Conservation (phyloP, 352 stramenopile genomes). For the Phytopythium helicoides region DNA sequence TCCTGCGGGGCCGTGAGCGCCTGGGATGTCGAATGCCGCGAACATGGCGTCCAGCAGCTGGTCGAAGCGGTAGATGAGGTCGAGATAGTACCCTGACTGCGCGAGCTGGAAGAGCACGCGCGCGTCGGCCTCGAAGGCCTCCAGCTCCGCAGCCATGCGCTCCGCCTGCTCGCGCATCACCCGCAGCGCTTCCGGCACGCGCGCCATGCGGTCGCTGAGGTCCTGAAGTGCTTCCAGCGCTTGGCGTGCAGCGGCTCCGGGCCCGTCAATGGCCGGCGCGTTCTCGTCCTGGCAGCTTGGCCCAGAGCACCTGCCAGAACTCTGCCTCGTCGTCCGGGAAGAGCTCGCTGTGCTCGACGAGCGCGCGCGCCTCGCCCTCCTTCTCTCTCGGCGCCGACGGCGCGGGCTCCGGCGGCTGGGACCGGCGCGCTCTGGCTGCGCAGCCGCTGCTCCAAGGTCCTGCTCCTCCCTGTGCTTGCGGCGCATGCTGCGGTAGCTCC, state of each 20-base stretch:
- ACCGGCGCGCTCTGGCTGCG: neutral
- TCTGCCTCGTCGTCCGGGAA: slow-evolving; percentile 1
- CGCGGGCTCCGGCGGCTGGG: neutral
- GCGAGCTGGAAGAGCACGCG: slow-evolving; percentile 2
- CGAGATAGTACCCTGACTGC: slow-evolving; percentile 4
- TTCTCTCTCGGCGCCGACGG: too few relatives aligned
- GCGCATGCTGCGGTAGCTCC: slow-evolving; percentile 4
- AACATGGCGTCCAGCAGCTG: slow-evolving; percentile 5
- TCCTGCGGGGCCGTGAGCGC: slow-evolving; percentile 1
- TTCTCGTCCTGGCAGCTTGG: neutral
- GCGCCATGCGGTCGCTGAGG: neutral
- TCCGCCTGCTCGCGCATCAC: neutral
- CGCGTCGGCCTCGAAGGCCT: neutral
- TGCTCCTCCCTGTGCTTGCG: neutral
- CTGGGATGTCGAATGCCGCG: neutral
- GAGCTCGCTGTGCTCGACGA: slow-evolving; percentile 1
- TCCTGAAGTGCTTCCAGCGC: slow-evolving; percentile 3
- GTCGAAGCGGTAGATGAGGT: slow-evolving; percentile 5
- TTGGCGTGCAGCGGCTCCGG: slow-evolving; percentile 1
- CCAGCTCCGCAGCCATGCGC: neutral
- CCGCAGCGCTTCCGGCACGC: slow-evolving; percentile 1
- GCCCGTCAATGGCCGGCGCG: neutral
- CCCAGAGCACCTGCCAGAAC: slow-evolving; percentile 2
- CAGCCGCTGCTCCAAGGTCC: slow-evolving; percentile 3
- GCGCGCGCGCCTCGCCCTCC: neutral